phyloP scores from a whole-genome alignment of 148 eudicot species.

The Fallopia convolvulus region DNA sequence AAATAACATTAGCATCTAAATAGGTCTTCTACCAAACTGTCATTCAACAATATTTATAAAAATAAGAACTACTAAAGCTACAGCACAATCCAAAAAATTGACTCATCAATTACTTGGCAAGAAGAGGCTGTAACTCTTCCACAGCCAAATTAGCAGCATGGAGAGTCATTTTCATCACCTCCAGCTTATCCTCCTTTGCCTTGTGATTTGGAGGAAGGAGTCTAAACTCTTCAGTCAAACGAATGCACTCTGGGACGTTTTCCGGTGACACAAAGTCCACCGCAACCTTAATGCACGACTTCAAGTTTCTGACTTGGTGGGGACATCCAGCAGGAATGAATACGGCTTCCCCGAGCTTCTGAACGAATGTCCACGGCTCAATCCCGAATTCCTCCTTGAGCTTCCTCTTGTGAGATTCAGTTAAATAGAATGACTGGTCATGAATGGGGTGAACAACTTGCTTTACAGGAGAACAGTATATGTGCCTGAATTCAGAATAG shows the following conservation, averaged over 20 bases:
- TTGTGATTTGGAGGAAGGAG: constrained; percentile 33
- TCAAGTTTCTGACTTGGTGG: constrained; percentile 48
- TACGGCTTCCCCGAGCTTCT: constrained; percentile 46
- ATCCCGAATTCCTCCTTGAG: constrained; percentile 49
- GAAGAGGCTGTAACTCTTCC: constrained; percentile 9
- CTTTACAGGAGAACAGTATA: constrained; percentile 32
- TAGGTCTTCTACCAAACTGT: background rate
- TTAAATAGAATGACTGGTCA: constrained; percentile 51
- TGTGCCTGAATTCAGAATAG: constrained; percentile 59
- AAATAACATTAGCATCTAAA: background rate
- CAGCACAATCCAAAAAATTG: background rate
- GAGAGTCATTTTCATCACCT: constrained; percentile 40
- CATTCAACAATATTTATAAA: background rate
- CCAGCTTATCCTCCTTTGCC: constrained; percentile 45
- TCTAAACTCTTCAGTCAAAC: constrained; percentile 40
- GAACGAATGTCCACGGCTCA: constrained; percentile 61
- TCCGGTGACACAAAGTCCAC: constrained; percentile 48
- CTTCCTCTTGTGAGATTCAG: constrained; percentile 41
- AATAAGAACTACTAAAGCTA: background rate
- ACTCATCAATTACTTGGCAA: background rate
- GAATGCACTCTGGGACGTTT: constrained; percentile 40
- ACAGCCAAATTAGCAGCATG: constrained; percentile 32
- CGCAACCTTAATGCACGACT: constrained; percentile 50
- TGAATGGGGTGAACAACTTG: constrained; percentile 51
- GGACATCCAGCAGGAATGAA: constrained; percentile 68